Evolutionary conservation across 345 rosid species (phyloP), one percentile per base, ranked within the genome.

Genomic region (Abelmoschus esculentus): DNA sequence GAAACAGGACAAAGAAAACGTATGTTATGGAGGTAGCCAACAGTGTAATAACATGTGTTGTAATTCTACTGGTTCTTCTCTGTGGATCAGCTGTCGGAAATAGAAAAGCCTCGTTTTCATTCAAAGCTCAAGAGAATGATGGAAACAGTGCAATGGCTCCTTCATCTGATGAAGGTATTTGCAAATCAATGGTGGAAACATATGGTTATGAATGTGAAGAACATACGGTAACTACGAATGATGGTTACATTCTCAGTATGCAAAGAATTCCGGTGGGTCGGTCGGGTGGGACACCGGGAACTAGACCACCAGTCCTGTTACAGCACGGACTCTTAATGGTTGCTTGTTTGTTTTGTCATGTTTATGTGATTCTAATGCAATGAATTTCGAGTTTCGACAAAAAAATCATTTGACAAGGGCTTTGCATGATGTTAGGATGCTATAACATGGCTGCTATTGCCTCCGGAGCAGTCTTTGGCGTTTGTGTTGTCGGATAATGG

Each of bases 241-340:
- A 86, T 73, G 93, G 90, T 9, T 84, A 74, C 50, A 76, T 84
- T 59, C 86, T 88, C 38, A 80, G 86, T 76, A 7, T 88, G 66
- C 93, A 82, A 76, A 83, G 86, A 61, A 86, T 88, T 61, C 84
- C 86, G 3, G 53, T 13, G 2, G 81, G 84, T n/a, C 47, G 52
- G 56, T 81, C 79, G 3, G 83, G 81, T 9, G 72, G 66, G 47
- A 58, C 71, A 22, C 14, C 69, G 9, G 80, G 61, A 31, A 64
- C 59, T 47, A 72, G 75, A 44, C 76, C 76, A 5, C 87, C 86
- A 0, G 85, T 86, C 70, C 76, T 88, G 47, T 57, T 86, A 6
- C 90, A 86, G 70, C 93, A 84, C 44, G 85, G 89, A 13, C 61
- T 86, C 7, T 46, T 83, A 18, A 67, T 79, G 88, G 89, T 85